Evolutionary conservation across 805 yeast genomes (phyloP).

Genomic region (Kazachstania bromeliacearum): DNA sequence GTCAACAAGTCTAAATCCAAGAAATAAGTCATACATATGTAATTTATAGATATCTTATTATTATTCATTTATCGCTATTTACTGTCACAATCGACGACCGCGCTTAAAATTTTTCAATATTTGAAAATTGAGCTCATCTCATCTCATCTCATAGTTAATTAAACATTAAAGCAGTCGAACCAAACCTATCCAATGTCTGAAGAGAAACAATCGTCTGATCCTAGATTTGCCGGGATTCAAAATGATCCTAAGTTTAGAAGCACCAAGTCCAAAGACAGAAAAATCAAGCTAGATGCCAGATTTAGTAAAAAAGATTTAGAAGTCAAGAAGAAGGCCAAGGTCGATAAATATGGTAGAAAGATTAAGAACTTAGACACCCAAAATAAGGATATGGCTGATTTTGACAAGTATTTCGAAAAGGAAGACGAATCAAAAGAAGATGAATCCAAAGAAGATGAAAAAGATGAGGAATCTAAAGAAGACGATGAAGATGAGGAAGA

Average conservation of each 20-base stretch:
- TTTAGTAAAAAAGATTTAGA: constrained; percentile 57
- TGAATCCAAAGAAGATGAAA: constrained; percentile 14
- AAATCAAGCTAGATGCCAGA: constrained; percentile 76
- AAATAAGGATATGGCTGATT: constrained; percentile 37
- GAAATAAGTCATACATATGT: constrained; percentile 21
- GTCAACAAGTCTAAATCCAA: constrained; percentile 45
- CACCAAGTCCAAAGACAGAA: constrained; percentile 59
- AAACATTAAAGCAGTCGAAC: neutral
- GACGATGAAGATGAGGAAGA: constrained; percentile 5
- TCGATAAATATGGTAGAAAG: constrained; percentile 84
- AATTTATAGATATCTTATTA: too few species aligned
- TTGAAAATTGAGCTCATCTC: constrained; percentile 14
- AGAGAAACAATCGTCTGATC: constrained; percentile 42
- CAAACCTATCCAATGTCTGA: constrained; percentile 15
- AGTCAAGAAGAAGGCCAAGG: constrained; percentile 51
- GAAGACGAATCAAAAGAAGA: constrained; percentile 24
- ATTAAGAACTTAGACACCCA: constrained; percentile 31
- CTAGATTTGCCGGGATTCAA: constrained; percentile 69
- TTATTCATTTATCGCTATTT: neutral
- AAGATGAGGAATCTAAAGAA: constrained; percentile 14
- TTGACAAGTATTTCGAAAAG: constrained; percentile 58
- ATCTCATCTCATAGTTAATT: constrained; percentile 10
- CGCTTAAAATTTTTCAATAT: constrained; percentile 11
- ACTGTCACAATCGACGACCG: too few species aligned
- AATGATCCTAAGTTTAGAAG: constrained; percentile 81